Conservation (phyloP, 352 stramenopile species). For the Aphanomyces stellatus region DNA sequence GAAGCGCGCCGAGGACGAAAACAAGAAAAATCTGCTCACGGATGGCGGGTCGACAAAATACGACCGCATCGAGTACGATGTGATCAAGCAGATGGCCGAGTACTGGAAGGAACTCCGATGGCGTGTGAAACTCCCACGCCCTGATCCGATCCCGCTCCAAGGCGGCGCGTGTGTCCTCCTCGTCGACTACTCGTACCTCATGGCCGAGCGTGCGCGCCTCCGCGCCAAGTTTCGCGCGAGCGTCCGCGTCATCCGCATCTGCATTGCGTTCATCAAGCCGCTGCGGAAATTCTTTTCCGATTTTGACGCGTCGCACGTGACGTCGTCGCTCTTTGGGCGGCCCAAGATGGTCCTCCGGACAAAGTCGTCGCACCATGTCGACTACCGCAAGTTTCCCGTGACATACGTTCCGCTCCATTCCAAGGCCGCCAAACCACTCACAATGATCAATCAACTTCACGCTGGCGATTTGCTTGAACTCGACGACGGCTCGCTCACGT, state of each 20-base stretch:
- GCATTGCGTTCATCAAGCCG: constrained; percentile 44
- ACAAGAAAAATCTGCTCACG: constrained; percentile 29
- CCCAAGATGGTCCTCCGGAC: constrained; percentile 38
- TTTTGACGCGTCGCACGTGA: constrained; percentile 23
- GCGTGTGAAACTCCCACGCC: constrained; percentile 43
- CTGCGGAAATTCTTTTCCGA: constrained; percentile 45
- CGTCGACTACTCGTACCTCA: constrained; percentile 63
- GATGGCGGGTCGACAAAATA: constrained; percentile 29
- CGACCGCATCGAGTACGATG: constrained; percentile 60
- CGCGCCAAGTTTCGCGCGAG: constrained; percentile 43
- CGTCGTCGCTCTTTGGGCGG: constrained; percentile 19
- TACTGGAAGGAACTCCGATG: constrained; percentile 48
- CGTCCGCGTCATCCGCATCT: constrained; percentile 22
- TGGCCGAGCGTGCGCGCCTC: constrained; percentile 53
- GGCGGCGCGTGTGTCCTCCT: constrained; percentile 61
- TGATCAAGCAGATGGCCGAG: constrained; percentile 56
- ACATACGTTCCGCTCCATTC: constrained; percentile 64
- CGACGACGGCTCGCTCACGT: constrained; percentile 67
- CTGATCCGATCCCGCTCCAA: constrained; percentile 43
- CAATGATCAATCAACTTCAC: constrained; percentile 41
- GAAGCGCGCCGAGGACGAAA: constrained; percentile 52
- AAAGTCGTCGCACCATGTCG: constrained; percentile 4
- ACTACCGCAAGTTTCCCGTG: constrained; percentile 29
- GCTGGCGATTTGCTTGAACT: constrained; percentile 55
- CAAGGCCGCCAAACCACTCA: constrained; percentile 37